These are phyloP conservation scores for Trichoderma sp. DNA, from an alignment of 2,329 filamentous ascomycete species.

Conservation along the genomic window DNA sequence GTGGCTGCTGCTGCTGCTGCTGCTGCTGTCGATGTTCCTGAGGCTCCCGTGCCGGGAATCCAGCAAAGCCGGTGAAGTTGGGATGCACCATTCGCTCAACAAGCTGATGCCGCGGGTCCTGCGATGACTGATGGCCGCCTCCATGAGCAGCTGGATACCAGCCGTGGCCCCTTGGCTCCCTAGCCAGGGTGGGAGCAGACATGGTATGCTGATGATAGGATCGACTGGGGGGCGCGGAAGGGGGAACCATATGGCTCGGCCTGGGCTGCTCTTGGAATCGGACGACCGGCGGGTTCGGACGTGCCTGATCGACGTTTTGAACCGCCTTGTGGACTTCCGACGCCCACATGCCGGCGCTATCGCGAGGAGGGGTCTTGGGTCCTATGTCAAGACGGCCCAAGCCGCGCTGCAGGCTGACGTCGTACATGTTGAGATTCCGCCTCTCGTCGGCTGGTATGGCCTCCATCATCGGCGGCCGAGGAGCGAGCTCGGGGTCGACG, in stretches of 20 bases:
- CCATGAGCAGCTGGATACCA: conserved; percentile 63
- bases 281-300: conserved; percentile 51
- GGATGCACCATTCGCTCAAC: conserved; percentile 62
- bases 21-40: conserved; percentile 30
- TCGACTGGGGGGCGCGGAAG: conserved; percentile 38
- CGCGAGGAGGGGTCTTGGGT: conserved; percentile 52
- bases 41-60: conserved; percentile 49
- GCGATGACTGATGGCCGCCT: conserved; percentile 36
- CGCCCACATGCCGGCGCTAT: conserved; percentile 59
- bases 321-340: conserved; percentile 59
- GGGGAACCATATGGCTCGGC: conserved; percentile 39
- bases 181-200: conserved; percentile 59
- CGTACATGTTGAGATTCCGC: conserved; percentile 61
- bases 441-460: conserved; percentile 48
- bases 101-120: conserved; percentile 45
- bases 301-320: conserved; percentile 56
- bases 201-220: conserved; percentile 59
- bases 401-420: conserved; percentile 66
- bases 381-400: conserved; percentile 68
- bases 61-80: conserved; percentile 55
- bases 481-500: conserved; percentile 58
- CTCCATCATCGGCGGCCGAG: conserved; percentile 41
- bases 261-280: conserved; percentile 56
- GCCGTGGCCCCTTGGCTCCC: conserved; percentile 66
- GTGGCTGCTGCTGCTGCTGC: background rate